phyloP scores from a whole-genome alignment of 768 basidiomycete species.

The Harrya chromipes region DNA sequence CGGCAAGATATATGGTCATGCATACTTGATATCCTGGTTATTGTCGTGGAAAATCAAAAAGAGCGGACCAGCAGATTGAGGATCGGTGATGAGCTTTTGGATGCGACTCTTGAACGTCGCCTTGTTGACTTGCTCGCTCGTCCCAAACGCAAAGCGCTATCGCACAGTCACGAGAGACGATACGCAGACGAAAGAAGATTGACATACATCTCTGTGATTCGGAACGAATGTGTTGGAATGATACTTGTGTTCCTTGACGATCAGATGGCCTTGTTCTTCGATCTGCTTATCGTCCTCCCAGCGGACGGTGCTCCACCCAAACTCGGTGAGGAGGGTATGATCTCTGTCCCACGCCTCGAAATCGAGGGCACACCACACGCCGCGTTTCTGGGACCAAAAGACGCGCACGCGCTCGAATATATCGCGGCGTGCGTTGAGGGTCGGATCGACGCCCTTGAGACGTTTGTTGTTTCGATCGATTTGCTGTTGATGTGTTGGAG shows the following conservation, averaged over 20 bases:
- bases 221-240: constrained; percentile 65
- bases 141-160: constrained; percentile 67
- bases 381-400: constrained; percentile 59
- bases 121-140: constrained; percentile 52
- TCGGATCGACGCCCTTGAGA: constrained; percentile 60
- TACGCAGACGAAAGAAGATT: background rate
- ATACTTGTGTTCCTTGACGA: constrained; percentile 57
- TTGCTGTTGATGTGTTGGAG: constrained; percentile 44
- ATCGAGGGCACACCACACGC: constrained; percentile 76
- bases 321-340: constrained; percentile 72
- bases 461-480: constrained; percentile 81
- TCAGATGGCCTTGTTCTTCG: constrained; percentile 54
- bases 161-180: background rate
- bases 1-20: background rate
- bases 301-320: constrained; percentile 66
- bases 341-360: constrained; percentile 84
- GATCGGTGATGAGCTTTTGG: constrained; percentile 39
- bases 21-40: constrained; percentile 72
- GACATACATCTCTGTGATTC: constrained; percentile 54
- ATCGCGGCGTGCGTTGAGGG: constrained; percentile 53
- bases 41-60: constrained; percentile 83
- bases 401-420: constrained; percentile 66
- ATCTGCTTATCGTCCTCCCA: constrained; percentile 54
- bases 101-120: constrained; percentile 52
- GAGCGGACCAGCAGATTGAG: constrained; percentile 51